A percentile compares a stretch with the other conserved stretches of the same genome.
Evolutionary conservation across 768 basidiomycete species (phyloP).

Genomic region (Pulveroboletus sp.): DNA sequence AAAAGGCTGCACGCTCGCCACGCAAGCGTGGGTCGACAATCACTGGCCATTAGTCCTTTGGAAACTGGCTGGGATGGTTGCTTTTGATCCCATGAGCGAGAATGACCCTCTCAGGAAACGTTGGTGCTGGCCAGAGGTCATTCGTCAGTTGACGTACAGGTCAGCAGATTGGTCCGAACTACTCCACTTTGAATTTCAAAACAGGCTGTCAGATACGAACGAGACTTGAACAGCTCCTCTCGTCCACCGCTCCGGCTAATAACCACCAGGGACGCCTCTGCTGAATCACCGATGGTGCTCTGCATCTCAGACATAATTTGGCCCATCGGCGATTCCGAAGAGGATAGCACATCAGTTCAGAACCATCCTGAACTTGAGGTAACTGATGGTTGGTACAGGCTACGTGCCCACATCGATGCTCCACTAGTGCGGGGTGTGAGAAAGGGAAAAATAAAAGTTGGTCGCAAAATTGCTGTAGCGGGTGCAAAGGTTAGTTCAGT

Average conservation of each 20-base stretch:
- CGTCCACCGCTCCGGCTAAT: constrained; percentile 81
- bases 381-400: constrained; percentile 96
- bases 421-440: constrained; percentile 67
- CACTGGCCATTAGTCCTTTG: constrained; percentile 90
- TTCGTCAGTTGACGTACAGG: constrained; percentile 84
- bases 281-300: constrained; percentile 77
- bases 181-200: constrained; percentile 1
- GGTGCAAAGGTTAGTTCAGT: constrained; percentile 65
- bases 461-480: constrained; percentile 77
- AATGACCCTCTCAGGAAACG: constrained; percentile 40
- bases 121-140: constrained; percentile 83
- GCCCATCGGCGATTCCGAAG: constrained; percentile 36
- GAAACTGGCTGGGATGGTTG: constrained; percentile 87
- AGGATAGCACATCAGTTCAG: constrained; percentile 27
- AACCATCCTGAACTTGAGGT: constrained; percentile 67
- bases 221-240: constrained; percentile 71
- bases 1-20: constrained; percentile 63
- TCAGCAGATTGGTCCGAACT: constrained; percentile 29
- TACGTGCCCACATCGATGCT: constrained; percentile 71
- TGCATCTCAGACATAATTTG: constrained; percentile 73
- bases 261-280: constrained; percentile 75
- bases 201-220: constrained; percentile 66
- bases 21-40: constrained; percentile 82
- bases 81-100: constrained; percentile 63
- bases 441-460: constrained; percentile 62